Base-by-base conservation (phyloP, 2,329 filamentous ascomycete genomes). In the Stemphylium vesicarium region DNA sequence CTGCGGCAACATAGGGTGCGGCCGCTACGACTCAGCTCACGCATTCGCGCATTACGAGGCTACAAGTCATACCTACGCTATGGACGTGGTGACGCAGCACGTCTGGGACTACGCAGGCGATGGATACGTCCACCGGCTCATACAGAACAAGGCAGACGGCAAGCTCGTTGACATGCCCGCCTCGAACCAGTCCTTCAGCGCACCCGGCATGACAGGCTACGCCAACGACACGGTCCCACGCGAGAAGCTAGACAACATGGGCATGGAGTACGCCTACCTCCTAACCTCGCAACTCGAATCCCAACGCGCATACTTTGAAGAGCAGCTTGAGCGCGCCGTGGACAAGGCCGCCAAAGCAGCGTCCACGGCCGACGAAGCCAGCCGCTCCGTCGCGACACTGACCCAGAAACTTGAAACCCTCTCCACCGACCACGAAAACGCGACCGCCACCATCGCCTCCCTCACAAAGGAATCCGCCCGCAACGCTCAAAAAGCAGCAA, bases 51-150 rank as follows among this genome's bases (percentile, higher is more conserved):
- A 97, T 76, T 97, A 92, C 85, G 92, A 96, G 76, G 85, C 91
- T 50, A 96, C 91, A 3, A 86, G 87, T 4, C 95, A 99, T 75
- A 90, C 90, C 60, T 99, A 96, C 72, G 90, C 92, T 22, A 90
- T 99, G 73, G 95, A 99, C 73, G 85, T 98, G 33, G 87, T 89
- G 58, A 96, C 92, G 0, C 94, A 99, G 74, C 89, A 96, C 66
- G 93, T 99, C 1, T 99, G 95, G 95, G 95, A 99, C 76, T 99
- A 99, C 62, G 91, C 91, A 0, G 92, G 91, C 4, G 95, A 99
- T 71, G 90, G 89, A 70, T 99, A 96, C 82, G 95, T 98, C 43
- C 95, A 99, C 76, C 88, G 95, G 9, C 85, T 98, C 46, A 96
- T 99, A 51, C 90, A 96, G 62, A 92, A 92, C 70, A 96, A 97